A percentile compares a stretch with the other conserved stretches of the same genome.
Evolutionary conservation across 371 early-diverging fungal species (phyloP).

Genomic region (Apophysomyces sp.): DNA sequence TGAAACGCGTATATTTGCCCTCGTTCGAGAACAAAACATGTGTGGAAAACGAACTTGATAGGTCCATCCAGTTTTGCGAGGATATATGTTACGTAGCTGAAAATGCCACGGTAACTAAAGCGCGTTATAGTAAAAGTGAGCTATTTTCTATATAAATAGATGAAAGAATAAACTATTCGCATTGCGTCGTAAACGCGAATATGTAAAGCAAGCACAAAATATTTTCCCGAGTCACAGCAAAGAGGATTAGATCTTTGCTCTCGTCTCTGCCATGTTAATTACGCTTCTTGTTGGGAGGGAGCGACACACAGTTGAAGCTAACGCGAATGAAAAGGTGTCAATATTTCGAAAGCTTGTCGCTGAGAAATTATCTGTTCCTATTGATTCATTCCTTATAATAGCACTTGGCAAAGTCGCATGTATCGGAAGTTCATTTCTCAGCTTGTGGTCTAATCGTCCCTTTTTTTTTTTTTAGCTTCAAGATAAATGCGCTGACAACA

Average conservation of each 20-base stretch:
- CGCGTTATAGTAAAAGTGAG: no score
- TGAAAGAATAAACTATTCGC: no score
- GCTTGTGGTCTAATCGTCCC: background rate
- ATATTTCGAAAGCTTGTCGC: slow-evolving; percentile 14
- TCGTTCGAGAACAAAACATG: no score
- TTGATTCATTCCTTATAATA: slow-evolving; percentile 17
- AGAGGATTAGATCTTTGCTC: background rate
- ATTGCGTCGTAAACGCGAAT: no score
- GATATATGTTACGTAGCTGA: no score
- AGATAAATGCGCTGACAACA: slow-evolving; percentile 15
- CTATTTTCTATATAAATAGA: no score
- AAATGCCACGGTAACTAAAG: no score
- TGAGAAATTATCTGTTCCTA: background rate
- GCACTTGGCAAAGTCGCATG: slow-evolving; percentile 34
- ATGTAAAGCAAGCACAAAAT: no score
- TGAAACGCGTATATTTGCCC: no score
- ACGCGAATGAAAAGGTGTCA: slow-evolving; percentile 16
- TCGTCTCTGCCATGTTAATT: background rate
- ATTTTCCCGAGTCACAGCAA: background rate
- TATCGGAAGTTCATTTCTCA: background rate
- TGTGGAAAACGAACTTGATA: no score
- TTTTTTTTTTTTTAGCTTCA: slow-evolving; percentile 12
- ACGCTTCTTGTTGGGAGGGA: background rate
- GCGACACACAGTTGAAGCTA: background rate
- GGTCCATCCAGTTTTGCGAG: no score